phyloP scores from a whole-genome alignment of 345 rosid genomes.

The Brassica carinata region DNA sequence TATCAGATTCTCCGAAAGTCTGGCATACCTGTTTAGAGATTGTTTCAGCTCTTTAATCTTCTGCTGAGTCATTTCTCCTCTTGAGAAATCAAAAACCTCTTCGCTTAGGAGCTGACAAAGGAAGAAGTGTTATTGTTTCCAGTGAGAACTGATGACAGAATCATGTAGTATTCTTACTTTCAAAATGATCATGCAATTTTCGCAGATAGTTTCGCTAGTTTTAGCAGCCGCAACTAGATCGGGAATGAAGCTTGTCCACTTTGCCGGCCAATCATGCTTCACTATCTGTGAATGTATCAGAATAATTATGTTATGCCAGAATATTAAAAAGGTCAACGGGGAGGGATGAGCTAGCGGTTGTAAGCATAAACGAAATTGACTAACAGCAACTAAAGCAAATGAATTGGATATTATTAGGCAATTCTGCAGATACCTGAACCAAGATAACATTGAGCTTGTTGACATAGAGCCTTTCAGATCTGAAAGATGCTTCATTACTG shows the following conservation, averaged over 20 bases:
- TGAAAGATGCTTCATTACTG: slow-evolving; percentile 81
- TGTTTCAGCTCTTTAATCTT: slow-evolving; percentile 98
- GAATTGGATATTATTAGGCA: neutral
- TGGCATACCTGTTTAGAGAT: slow-evolving; percentile 78
- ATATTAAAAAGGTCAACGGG: neutral
- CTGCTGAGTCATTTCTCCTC: slow-evolving; percentile 98
- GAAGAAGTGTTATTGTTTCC: slow-evolving; percentile 22
- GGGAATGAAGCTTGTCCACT: slow-evolving; percentile 98
- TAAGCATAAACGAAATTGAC: slow-evolving; percentile 6
- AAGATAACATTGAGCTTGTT: slow-evolving; percentile 92
- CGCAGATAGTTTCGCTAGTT: slow-evolving; percentile 99
- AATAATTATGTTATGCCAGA: slow-evolving; percentile 17
- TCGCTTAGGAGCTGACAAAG: slow-evolving; percentile 84
- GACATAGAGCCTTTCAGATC: slow-evolving; percentile 85
- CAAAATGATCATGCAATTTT: slow-evolving; percentile 95
- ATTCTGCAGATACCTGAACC: slow-evolving; percentile 71
- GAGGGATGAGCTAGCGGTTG: neutral
- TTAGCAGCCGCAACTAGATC: slow-evolving; percentile 99
- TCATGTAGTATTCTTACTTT: slow-evolving; percentile 55
- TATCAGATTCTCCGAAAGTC: neutral
- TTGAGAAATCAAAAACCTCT: slow-evolving; percentile 99
- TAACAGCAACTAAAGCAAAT: slow-evolving; percentile 2
- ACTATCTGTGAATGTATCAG: slow-evolving; percentile 61
- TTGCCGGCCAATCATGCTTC: slow-evolving; percentile 99
- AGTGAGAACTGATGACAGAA: slow-evolving; percentile 15